phyloP scores from a whole-genome alignment of 345 rosid genomes.

The Gossypium australe region DNA sequence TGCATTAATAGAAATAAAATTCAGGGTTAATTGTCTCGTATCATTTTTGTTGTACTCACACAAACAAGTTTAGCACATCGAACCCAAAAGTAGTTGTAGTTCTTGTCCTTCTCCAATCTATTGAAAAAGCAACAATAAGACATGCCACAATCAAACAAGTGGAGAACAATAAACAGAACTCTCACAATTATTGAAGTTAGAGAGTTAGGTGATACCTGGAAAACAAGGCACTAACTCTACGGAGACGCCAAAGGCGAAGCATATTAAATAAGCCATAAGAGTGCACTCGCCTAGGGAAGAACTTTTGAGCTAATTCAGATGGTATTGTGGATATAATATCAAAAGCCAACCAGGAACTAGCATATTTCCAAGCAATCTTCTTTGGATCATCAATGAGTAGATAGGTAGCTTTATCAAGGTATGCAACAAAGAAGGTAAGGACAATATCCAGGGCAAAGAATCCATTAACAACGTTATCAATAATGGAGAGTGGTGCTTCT shows the following conservation, averaged over 20 bases:
- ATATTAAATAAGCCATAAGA: constrained; percentile 74
- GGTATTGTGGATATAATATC: constrained; percentile 79
- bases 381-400: constrained; percentile 63
- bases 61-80: constrained; percentile 87
- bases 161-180: background rate
- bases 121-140: constrained; percentile 2
- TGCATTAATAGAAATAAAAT: background rate
- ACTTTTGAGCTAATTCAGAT: constrained; percentile 57
- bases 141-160: background rate
- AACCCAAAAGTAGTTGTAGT: constrained; percentile 89
- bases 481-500: constrained; percentile 45
- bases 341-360: constrained; percentile 69
- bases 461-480: constrained; percentile 76
- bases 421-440: constrained; percentile 83
- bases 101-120: constrained; percentile 94
- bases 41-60: constrained; percentile 41
- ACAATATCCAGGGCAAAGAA: constrained; percentile 82
- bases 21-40: background rate
- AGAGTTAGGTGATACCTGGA: constrained; percentile 50
- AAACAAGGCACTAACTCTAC: constrained; percentile 89
- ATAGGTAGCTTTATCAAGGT: constrained; percentile 63
- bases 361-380: constrained; percentile 72
- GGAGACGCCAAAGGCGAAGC: constrained; percentile 98
- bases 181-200: background rate
- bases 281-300: constrained; percentile 42